Percentiles rank a stretch among this genome's conserved stretches.
These are phyloP conservation scores for Raphanus raphanistrum DNA, from an alignment of 345 rosid species.

Conservation along the genomic window DNA sequence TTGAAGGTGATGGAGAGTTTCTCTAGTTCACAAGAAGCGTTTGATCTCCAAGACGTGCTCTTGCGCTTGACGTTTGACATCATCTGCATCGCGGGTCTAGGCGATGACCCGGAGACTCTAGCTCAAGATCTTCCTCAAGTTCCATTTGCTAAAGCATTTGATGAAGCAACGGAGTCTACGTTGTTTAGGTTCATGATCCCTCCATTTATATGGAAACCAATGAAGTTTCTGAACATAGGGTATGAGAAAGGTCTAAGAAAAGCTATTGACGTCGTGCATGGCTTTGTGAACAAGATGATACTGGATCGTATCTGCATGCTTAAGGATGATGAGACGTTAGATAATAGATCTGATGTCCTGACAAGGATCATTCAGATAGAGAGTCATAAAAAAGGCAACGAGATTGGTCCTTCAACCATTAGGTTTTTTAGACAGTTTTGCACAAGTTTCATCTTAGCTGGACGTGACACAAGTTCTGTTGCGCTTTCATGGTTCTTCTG, in stretches of 20 bases:
- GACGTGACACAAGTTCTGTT: slow-evolving; percentile 58
- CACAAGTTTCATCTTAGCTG: slow-evolving; percentile 57
- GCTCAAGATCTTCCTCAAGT: slow-evolving; percentile 41
- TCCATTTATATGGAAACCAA: slow-evolving; percentile 57
- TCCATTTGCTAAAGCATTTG: slow-evolving; percentile 52
- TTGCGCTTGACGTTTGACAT: slow-evolving; percentile 62
- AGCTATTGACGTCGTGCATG: slow-evolving; percentile 47
- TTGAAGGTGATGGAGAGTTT: slow-evolving; percentile 55
- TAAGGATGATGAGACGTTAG: slow-evolving; percentile 37
- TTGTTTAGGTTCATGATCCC: slow-evolving; percentile 52
- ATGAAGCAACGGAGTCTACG: slow-evolving; percentile 54
- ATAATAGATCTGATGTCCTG: slow-evolving; percentile 46
- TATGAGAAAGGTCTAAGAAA: slow-evolving; percentile 52
- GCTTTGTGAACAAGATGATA: slow-evolving; percentile 41
- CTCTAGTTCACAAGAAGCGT: slow-evolving; percentile 10
- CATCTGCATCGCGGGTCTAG: slow-evolving; percentile 64
- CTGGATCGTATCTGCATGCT: slow-evolving; percentile 45
- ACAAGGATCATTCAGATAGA: slow-evolving; percentile 55
- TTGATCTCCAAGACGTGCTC: slow-evolving; percentile 70
- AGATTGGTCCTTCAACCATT: slow-evolving; percentile 20
- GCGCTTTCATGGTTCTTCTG: slow-evolving; percentile 57
- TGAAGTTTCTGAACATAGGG: slow-evolving; percentile 50
- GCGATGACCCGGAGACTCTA: slow-evolving; percentile 64
- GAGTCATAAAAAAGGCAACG: slow-evolving; percentile 39
- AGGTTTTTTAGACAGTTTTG: slow-evolving; percentile 47